phyloP scores from a whole-genome alignment of 495 filamentous ascomycete genomes.

The Daldinia bambusicola region DNA sequence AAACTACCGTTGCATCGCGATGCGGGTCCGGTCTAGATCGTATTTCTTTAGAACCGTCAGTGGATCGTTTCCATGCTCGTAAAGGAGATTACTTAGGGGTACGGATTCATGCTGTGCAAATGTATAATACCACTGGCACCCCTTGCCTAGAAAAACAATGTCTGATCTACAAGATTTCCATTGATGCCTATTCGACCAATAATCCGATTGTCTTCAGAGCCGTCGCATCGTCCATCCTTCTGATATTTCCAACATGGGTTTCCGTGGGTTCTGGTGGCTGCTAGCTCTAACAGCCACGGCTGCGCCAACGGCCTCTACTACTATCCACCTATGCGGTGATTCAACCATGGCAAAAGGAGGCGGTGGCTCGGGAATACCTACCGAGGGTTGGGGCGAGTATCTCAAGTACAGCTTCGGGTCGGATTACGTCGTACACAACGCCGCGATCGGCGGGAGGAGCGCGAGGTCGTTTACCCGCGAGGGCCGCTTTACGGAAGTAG shows the following conservation, averaged over 20 bases:
- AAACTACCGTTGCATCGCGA: slow-evolving; percentile 17
- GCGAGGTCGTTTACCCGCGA: slow-evolving; percentile 59
- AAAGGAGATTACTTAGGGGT: background rate
- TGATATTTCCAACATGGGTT: slow-evolving; percentile 18
- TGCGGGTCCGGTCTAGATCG: slow-evolving; percentile 22
- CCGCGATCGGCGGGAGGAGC: slow-evolving; percentile 57
- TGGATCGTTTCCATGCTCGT: background rate
- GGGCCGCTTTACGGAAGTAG: slow-evolving; percentile 55
- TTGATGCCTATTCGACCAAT: background rate
- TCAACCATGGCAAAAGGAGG: slow-evolving; percentile 63
- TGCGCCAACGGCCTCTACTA: slow-evolving; percentile 26
- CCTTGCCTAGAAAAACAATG: background rate
- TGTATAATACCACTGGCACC: background rate
- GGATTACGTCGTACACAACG: slow-evolving; percentile 52
- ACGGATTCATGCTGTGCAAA: slow-evolving; percentile 4
- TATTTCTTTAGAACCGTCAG: background rate
- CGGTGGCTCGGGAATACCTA: slow-evolving; percentile 47
- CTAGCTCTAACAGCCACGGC: slow-evolving; percentile 23
- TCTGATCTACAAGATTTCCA: background rate
- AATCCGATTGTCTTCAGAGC: background rate
- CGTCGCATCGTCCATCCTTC: background rate
- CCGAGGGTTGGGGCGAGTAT: slow-evolving; percentile 55
- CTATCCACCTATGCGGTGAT: slow-evolving; percentile 65
- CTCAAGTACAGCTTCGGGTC: slow-evolving; percentile 47
- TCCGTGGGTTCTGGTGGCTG: slow-evolving; percentile 13